Conservation (phyloP, 2,329 filamentous ascomycete species). For the Colletotrichum echinochloae region DNA sequence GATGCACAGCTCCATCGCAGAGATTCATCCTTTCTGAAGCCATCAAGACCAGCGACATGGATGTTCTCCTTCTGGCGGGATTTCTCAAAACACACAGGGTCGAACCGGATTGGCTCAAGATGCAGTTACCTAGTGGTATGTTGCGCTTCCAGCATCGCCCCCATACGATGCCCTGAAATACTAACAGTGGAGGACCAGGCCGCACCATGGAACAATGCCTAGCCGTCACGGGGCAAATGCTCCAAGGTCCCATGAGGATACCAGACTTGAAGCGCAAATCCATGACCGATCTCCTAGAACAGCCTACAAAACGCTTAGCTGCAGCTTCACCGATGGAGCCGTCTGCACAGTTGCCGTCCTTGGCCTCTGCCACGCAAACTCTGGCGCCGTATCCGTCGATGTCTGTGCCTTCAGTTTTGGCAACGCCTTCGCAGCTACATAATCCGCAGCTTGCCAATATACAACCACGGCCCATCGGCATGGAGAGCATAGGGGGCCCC, state of each 20-base stretch:
- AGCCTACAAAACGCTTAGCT: constrained; percentile 50
- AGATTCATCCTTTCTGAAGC: constrained; percentile 69
- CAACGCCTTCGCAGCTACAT: constrained; percentile 29
- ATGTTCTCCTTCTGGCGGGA: constrained; percentile 57
- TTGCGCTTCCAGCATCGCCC: neutral
- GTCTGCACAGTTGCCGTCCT: constrained; percentile 24
- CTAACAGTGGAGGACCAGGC: constrained; percentile 48
- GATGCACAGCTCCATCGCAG: constrained; percentile 50
- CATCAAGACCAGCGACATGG: constrained; percentile 66
- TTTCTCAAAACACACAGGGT: constrained; percentile 57
- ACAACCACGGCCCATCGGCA: constrained; percentile 37
- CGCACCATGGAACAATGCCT: constrained; percentile 62
- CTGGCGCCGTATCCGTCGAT: constrained; percentile 22
- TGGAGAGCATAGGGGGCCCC: constrained; percentile 3
- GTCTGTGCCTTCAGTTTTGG: constrained; percentile 19
- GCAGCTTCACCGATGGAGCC: constrained; percentile 27
- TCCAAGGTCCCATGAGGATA: constrained; percentile 49
- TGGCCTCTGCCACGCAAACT: constrained; percentile 23
- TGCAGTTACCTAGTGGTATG: constrained; percentile 62
- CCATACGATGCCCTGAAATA: constrained; percentile 12
- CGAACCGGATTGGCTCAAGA: constrained; percentile 59
- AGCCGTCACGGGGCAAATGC: constrained; percentile 54
- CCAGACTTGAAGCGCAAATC: constrained; percentile 52
- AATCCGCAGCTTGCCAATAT: constrained; percentile 40
- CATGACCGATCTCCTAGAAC: constrained; percentile 50